Evolutionary conservation across 345 rosid species (phyloP).

Genomic region (Firmiana major): DNA sequence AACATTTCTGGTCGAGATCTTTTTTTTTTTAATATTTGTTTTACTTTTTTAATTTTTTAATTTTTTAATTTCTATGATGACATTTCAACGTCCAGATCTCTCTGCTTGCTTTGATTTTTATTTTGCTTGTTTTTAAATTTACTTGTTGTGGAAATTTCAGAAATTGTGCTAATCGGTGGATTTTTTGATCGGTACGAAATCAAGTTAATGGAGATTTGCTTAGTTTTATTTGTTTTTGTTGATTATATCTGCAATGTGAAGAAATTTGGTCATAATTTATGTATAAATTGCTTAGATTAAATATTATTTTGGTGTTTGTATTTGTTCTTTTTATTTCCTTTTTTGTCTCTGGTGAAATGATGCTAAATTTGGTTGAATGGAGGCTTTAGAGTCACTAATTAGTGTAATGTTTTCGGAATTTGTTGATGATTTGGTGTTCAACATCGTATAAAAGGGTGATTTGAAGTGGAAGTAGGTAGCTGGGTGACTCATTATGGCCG

Average conservation of each 20-base stretch:
- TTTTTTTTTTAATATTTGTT: neutral
- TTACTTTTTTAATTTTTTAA: neutral
- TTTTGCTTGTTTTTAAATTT: neutral
- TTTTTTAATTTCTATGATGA: neutral
- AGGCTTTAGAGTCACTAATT: neutral
- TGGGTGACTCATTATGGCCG: neutral
- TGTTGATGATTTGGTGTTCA: neutral
- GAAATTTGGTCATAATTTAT: neutral
- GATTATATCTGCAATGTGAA: neutral
- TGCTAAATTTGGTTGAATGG: neutral
- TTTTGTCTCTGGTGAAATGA: neutral
- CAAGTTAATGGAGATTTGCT: neutral
- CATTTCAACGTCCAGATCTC: constrained; percentile 19
- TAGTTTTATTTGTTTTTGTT: neutral
- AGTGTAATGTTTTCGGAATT: neutral
- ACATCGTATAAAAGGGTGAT: neutral
- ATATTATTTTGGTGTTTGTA: too few species aligned
- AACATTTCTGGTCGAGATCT: constrained; percentile 26
- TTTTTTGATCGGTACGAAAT: neutral
- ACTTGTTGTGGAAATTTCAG: neutral
- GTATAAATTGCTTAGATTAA: neutral
- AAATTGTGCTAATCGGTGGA: neutral
- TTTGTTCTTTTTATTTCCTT: too few species aligned
- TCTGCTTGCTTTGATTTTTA: constrained; percentile 1
- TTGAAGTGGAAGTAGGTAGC: neutral